phyloP scores from a whole-genome alignment of 495 filamentous ascomycete genomes.

The Podospora pseudopauciseta region DNA sequence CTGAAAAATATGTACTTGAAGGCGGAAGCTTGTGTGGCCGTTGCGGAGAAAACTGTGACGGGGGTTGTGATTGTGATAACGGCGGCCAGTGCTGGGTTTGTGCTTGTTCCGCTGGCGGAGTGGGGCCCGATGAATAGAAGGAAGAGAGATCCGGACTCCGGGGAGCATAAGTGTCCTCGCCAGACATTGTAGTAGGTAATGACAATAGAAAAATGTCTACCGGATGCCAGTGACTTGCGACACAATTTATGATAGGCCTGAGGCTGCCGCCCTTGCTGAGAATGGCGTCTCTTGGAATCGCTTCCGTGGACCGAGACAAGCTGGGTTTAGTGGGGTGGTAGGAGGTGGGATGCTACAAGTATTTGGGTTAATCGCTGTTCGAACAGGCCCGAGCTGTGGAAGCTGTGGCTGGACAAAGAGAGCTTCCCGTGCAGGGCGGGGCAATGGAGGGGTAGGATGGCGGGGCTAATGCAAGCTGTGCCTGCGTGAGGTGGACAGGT shows the following conservation, averaged over 20 bases:
- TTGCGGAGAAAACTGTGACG: constrained; percentile 20
- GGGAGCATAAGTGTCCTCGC: constrained; percentile 47
- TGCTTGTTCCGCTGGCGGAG: constrained; percentile 22
- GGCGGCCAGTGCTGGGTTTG: constrained; percentile 25
- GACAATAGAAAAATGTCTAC: constrained; percentile 18
- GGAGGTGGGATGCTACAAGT: constrained; percentile 22
- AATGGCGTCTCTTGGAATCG: not conserved
- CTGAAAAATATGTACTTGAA: constrained; percentile 23
- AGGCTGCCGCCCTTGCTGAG: not conserved
- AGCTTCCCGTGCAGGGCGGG: constrained; percentile 5
- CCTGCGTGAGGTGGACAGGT: not conserved
- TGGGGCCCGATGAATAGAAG: constrained; percentile 42
- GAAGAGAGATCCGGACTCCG: constrained; percentile 55
- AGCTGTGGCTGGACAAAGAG: constrained; percentile 11
- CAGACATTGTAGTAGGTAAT: constrained; percentile 37
- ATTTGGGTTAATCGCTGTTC: constrained; percentile 8
- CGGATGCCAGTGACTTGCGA: not conserved
- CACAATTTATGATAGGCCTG: constrained; percentile 5
- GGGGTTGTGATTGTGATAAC: constrained; percentile 16
- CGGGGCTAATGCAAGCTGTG: constrained; percentile 1
- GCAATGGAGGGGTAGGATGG: constrained; percentile 19
- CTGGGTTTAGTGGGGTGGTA: constrained; percentile 18
- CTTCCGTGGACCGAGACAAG: constrained; percentile 6
- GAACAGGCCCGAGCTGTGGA: not conserved
- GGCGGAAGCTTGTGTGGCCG: constrained; percentile 26